Evolutionary conservation across 345 rosid species (phyloP).

Genomic region (Gossypium mustelinum): DNA sequence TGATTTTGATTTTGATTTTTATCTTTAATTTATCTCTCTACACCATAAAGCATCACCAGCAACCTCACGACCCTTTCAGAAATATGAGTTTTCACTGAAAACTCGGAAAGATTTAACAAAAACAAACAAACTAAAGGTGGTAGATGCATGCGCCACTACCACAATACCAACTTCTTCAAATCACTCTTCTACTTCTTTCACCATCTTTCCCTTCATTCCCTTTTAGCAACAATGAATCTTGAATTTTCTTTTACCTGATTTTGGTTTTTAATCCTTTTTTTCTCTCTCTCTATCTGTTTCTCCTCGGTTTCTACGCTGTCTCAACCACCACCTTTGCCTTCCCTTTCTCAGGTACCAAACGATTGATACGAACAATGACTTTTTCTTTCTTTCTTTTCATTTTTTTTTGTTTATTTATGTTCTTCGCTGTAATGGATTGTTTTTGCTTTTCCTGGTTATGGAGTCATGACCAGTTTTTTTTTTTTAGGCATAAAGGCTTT

Average conservation of each 20-base stretch:
- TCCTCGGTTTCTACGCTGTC: constrained; percentile 29
- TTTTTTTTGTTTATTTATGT: neutral
- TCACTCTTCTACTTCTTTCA: constrained; percentile 10
- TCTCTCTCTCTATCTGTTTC: neutral
- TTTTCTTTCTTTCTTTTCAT: neutral
- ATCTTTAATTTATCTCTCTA: neutral
- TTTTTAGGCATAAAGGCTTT: constrained; percentile 26
- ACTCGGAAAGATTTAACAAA: neutral
- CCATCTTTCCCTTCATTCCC: constrained; percentile 26
- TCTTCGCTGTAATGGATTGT: constrained; percentile 28
- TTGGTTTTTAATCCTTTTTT: constrained; percentile 9
- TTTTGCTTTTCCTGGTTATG: constrained; percentile 12
- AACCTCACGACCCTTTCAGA: constrained; percentile 20
- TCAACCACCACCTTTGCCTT: constrained; percentile 32
- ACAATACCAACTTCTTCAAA: constrained; percentile 12
- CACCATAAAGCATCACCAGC: constrained; percentile 11
- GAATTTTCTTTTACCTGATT: constrained; percentile 13
- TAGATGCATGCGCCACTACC: constrained; percentile 70
- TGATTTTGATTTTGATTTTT: neutral
- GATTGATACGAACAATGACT: constrained; percentile 7
- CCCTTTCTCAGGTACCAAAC: constrained; percentile 25
- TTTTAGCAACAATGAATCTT: constrained; percentile 19
- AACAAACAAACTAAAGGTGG: constrained; percentile 53
- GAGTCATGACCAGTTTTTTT: constrained; percentile 29
- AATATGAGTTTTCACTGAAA: constrained; percentile 5